A percentile compares a stretch with the other conserved stretches of the same genome.
Conservation (phyloP, 495 filamentous ascomycete genomes). For the Talaromyces liani region DNA sequence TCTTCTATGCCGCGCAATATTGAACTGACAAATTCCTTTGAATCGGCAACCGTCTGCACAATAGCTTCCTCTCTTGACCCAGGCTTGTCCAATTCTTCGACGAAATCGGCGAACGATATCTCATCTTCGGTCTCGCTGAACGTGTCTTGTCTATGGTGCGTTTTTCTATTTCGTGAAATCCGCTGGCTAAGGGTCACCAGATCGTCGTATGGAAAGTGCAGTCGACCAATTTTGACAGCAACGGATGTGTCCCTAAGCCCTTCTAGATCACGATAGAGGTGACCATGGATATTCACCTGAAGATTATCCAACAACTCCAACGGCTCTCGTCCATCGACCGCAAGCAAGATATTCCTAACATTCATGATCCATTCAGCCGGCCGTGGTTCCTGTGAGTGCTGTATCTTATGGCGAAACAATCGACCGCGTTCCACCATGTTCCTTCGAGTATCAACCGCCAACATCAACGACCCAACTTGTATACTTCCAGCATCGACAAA, state of each 20-base stretch:
- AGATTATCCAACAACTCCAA: constrained; percentile 86
- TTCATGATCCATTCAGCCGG: constrained; percentile 94
- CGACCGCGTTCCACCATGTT: constrained; percentile 88
- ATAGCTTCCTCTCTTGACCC: constrained; percentile 68
- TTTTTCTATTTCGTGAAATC: constrained; percentile 32
- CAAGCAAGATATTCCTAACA: constrained; percentile 78
- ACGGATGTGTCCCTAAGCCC: constrained; percentile 87
- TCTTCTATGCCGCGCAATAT: constrained; percentile 90
- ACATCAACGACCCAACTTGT: constrained; percentile 74
- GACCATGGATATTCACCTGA: constrained; percentile 82
- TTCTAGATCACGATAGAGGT: constrained; percentile 80
- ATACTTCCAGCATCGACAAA: constrained; percentile 75
- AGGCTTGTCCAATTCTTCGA: constrained; percentile 69
- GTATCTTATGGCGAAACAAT: constrained; percentile 77
- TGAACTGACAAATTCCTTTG: constrained; percentile 85
- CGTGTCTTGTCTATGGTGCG: constrained; percentile 23
- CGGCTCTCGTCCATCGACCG: constrained; percentile 73
- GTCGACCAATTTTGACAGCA: constrained; percentile 78
- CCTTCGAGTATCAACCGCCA: constrained; percentile 82
- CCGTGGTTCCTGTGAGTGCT: constrained; percentile 59
- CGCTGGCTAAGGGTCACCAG: constrained; percentile 52
- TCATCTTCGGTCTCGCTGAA: constrained; percentile 39
- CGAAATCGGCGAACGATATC: constrained; percentile 63
- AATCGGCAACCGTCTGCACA: constrained; percentile 83
- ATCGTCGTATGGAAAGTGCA: constrained; percentile 90